Evolutionary conservation across 108 stramenopile genomes (phyloP).

Genomic region (Skeletonema potamos): DNA sequence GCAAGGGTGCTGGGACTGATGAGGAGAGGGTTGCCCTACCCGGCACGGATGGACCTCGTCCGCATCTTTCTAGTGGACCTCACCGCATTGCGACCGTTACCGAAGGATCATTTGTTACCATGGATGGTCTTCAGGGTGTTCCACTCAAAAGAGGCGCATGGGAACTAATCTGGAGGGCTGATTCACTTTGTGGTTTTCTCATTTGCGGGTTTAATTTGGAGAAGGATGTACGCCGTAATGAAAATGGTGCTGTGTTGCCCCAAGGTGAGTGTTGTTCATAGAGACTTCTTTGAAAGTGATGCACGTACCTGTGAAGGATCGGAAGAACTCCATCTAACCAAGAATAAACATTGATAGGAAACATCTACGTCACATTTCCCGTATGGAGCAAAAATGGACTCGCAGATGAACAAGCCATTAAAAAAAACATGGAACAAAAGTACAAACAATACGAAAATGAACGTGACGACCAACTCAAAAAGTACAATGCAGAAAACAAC

Average conservation of each 20-base stretch:
- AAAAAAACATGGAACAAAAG: neutral
- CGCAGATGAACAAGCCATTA: neutral
- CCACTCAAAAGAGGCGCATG: neutral
- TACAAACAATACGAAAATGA: neutral
- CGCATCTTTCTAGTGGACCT: neutral
- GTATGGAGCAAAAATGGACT: neutral
- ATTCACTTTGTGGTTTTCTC: neutral
- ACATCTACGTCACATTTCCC: neutral
- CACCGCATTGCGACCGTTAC: neutral
- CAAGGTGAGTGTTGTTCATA: neutral
- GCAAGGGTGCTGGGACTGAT: neutral
- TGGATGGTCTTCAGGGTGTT: neutral
- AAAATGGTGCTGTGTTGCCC: neutral
- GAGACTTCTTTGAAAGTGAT: too few relatives aligned
- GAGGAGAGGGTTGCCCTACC: neutral
- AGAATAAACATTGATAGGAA: neutral
- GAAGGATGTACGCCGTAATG: neutral
- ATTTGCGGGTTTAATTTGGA: neutral
- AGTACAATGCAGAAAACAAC: conserved; percentile 1
- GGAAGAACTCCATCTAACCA: neutral
- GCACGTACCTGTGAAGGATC: too few relatives aligned
- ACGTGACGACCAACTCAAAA: neutral
- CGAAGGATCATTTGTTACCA: neutral
- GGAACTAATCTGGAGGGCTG: neutral
- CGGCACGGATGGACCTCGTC: neutral